A percentile compares a stretch with the other conserved stretches of the same genome.
Conservation (phyloP, 2,329 filamentous ascomycete genomes). For the Cadophora sp. region DNA sequence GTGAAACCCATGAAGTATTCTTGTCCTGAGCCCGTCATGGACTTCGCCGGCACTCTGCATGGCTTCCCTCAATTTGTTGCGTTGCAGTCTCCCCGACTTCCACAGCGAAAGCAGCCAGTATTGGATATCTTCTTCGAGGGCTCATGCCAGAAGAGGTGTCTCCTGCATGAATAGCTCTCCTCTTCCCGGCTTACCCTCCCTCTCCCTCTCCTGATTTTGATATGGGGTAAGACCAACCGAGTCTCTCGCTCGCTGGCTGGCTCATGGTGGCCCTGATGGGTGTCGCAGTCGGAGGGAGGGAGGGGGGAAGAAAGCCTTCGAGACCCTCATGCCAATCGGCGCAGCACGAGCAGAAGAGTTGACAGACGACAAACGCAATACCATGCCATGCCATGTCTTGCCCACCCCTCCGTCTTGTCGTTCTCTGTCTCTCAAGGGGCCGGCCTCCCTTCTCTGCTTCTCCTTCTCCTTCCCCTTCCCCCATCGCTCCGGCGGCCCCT, state of each 20-base stretch:
- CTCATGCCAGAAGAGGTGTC: constrained; percentile 40
- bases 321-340: constrained; percentile 18
- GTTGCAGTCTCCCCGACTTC: constrained; percentile 34
- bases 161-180: constrained; percentile 45
- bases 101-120: constrained; percentile 31
- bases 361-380: constrained; percentile 1
- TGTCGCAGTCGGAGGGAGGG: background rate
- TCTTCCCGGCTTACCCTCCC: background rate
- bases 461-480: background rate
- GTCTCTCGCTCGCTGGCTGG: constrained; percentile 25
- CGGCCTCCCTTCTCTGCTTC: background rate
- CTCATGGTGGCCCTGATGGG: background rate
- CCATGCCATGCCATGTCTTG: background rate
- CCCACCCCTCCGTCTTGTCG: too few relatives aligned
- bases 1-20: constrained; percentile 35
- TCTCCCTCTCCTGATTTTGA: constrained; percentile 36
- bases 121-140: constrained; percentile 37
- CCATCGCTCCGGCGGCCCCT: constrained; percentile 25
- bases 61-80: constrained; percentile 28
- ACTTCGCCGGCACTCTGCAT: constrained; percentile 23
- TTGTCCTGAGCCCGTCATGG: constrained; percentile 22
- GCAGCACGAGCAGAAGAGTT: constrained; percentile 29
- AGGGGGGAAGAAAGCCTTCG: constrained; percentile 10
- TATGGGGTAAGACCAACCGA: constrained; percentile 41
- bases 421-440: too few relatives aligned